Conservation (phyloP, 2,329 filamentous ascomycete species). For the Coleophoma crateriformis region DNA sequence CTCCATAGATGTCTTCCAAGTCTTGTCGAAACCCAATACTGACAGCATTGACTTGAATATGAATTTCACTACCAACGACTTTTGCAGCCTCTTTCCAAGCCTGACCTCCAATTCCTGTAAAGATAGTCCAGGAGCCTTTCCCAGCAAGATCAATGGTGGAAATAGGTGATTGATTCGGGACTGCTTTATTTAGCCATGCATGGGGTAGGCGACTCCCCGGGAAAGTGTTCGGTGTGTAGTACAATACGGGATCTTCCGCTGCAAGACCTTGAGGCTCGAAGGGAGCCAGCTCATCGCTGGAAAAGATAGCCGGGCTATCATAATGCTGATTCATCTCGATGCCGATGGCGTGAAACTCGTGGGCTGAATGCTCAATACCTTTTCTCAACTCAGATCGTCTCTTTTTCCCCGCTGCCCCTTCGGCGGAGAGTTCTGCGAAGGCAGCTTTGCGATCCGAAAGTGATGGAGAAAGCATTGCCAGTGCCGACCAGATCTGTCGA, state of each 20-base stretch:
- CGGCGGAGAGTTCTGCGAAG: conserved; percentile 33
- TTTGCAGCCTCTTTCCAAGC: conserved; percentile 38
- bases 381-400: conserved; percentile 31
- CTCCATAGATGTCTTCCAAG: conserved; percentile 54
- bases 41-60: conserved; percentile 42
- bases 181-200: conserved; percentile 48
- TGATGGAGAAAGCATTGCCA: conserved; percentile 28
- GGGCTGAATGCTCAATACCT: conserved; percentile 31
- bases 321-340: conserved; percentile 4
- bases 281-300: conserved; percentile 38
- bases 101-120: conserved; percentile 47
- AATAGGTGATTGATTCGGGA: conserved; percentile 32
- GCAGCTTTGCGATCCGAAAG: conserved; percentile 25
- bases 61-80: conserved; percentile 27
- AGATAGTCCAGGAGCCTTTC: conserved; percentile 40
- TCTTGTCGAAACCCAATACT: conserved; percentile 51
- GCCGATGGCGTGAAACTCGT: conserved; percentile 2
- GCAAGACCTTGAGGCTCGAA: conserved; percentile 46
- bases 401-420: conserved; percentile 27
- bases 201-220: conserved; percentile 42
- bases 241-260: conserved; percentile 53
- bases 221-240: neutral
- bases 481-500: conserved; percentile 32
- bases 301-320: neutral
- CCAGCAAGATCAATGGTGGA: conserved; percentile 56